These are phyloP conservation scores for Aegilops longissima DNA, from an alignment of 176 grass and related monocot species.

Conservation along the genomic window DNA sequence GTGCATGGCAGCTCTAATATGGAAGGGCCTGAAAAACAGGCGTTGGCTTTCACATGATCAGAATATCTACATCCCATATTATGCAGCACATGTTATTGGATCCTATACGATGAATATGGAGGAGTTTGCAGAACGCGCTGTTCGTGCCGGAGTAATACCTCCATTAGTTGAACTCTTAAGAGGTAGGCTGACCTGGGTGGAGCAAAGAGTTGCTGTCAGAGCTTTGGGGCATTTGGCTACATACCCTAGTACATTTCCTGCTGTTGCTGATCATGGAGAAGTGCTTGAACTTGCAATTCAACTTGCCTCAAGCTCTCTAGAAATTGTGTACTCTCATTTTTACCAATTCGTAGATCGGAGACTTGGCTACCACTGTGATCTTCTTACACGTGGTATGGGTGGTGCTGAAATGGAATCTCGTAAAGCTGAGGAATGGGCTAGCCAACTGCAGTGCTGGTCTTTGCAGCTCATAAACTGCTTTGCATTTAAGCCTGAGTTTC, in stretches of 20 bases:
- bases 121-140: slow-evolving; percentile 86
- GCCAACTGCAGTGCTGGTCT: slow-evolving; percentile 99
- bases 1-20: slow-evolving; percentile 95
- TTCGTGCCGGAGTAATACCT: slow-evolving; percentile 89
- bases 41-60: slow-evolving; percentile 97
- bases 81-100: slow-evolving; percentile 96
- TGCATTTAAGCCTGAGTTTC: slow-evolving; percentile 95
- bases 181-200: slow-evolving; percentile 98
- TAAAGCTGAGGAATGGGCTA: slow-evolving; percentile 99
- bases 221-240: slow-evolving; percentile 96
- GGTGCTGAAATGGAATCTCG: slow-evolving; percentile 96
- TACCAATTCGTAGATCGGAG: slow-evolving; percentile 88
- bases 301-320: slow-evolving; percentile 86
- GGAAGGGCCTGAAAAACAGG: slow-evolving; percentile 98
- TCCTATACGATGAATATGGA: slow-evolving; percentile 99
- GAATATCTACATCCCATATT: slow-evolving; percentile 98
- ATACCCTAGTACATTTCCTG: slow-evolving; percentile 83
- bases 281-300: slow-evolving; percentile 97
- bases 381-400: slow-evolving; percentile 98
- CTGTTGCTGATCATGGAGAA: slow-evolving; percentile 89
- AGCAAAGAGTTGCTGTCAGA: slow-evolving; percentile 96
- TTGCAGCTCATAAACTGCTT: slow-evolving; percentile 98
- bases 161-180: slow-evolving; percentile 93
- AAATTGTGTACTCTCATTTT: slow-evolving; percentile 99
- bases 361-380: slow-evolving; percentile 91